A percentile compares a stretch with the other conserved stretches of the same genome.
These are phyloP conservation scores for Cunninghamia lanceolata DNA, from an alignment of 75 land plant species.

Conservation along the genomic window DNA sequence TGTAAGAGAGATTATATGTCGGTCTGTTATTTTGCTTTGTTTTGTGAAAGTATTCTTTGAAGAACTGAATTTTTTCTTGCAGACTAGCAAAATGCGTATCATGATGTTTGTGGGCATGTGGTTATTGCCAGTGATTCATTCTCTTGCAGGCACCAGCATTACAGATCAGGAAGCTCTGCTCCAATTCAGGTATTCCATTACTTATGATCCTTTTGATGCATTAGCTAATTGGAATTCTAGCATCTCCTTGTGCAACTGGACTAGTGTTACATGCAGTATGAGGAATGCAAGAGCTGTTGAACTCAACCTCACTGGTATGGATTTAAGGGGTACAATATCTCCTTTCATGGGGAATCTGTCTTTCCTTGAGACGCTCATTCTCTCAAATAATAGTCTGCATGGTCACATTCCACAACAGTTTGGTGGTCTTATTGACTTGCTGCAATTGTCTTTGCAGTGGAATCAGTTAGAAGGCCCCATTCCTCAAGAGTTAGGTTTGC, in stretches of 20 bases:
- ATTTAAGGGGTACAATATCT: neutral
- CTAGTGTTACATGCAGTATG: conserved; percentile 19
- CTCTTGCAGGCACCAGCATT: neutral
- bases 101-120: too few relatives aligned
- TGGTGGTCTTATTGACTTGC: neutral
- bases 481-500: neutral
- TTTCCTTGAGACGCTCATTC: neutral
- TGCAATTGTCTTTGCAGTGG: conserved; percentile 9
- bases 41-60: too few relatives aligned
- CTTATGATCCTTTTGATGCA: neutral
- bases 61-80: too few relatives aligned
- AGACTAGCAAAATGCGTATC: too few relatives aligned
- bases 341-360: neutral
- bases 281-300: neutral
- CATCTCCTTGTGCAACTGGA: conserved; percentile 19
- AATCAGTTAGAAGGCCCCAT: neutral
- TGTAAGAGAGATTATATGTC: too few relatives aligned
- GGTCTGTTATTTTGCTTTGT: too few relatives aligned
- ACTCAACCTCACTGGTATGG: conserved; percentile 3
- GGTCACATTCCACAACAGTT: neutral
- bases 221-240: neutral
- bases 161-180: neutral
- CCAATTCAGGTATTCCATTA: neutral
- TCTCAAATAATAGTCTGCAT: neutral
- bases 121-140: too few relatives aligned